Conservation (phyloP, 495 filamentous ascomycete species). For the Cladorrhinum samala region DNA sequence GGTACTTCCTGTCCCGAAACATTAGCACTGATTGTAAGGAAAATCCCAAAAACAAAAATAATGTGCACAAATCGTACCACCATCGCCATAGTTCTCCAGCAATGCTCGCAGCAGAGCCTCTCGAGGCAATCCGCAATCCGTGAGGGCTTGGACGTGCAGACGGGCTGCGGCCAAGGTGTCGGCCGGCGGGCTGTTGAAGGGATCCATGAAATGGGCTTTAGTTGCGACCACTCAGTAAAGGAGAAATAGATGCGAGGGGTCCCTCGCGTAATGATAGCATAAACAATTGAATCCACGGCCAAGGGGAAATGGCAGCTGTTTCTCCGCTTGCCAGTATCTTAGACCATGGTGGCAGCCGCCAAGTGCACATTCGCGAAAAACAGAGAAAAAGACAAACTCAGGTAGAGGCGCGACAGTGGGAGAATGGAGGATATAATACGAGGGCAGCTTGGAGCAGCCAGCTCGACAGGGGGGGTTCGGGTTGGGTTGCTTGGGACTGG, state of each 20-base stretch:
- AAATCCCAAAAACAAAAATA: neutral
- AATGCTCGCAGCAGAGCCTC: constrained; percentile 28
- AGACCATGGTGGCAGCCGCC: constrained; percentile 2
- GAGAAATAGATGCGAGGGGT: constrained; percentile 30
- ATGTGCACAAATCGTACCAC: neutral
- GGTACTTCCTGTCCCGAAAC: neutral
- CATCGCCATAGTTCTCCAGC: constrained; percentile 23
- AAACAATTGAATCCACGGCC: neutral
- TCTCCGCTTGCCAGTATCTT: constrained; percentile 12
- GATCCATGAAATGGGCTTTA: constrained; percentile 15
- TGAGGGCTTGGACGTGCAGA: constrained; percentile 28
- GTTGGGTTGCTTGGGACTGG: neutral
- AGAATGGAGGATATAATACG: constrained; percentile 13
- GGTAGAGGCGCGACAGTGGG: constrained; percentile 1
- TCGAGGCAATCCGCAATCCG: constrained; percentile 25
- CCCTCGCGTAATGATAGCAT: neutral
- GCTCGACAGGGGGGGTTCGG: neutral
- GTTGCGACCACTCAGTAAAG: neutral
- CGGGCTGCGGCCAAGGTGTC: constrained; percentile 27
- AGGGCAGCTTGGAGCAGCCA: neutral
- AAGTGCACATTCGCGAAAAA: constrained; percentile 1
- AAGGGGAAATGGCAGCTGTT: neutral
- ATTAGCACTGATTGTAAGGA: neutral
- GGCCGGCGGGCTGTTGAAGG: constrained; percentile 39
- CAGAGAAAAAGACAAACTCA: constrained; percentile 3